Conservation (phyloP, 202 grass and related monocot genomes). For the Zoysia matrella region DNA sequence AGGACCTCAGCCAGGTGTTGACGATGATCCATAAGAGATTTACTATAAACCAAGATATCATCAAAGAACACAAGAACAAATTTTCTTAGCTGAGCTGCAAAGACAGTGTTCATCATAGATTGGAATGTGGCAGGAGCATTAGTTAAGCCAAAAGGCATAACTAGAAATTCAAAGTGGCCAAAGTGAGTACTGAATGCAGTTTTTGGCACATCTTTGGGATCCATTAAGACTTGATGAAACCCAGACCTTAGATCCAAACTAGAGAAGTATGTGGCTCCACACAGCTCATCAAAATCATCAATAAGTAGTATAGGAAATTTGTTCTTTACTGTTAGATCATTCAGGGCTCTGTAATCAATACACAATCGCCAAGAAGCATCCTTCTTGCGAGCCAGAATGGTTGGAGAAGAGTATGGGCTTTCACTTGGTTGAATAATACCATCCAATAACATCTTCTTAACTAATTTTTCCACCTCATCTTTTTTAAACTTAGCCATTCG, state of each 20-base stretch:
- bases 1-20: too few relatives aligned
- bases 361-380: too few relatives aligned
- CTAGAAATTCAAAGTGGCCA: too few relatives aligned
- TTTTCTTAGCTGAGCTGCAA: neutral
- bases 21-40: neutral
- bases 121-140: neutral
- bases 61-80: neutral
- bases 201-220: neutral
- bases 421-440: too few relatives aligned
- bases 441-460: neutral
- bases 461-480: neutral
- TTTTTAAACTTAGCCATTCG: neutral
- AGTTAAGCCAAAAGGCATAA: neutral
- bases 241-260: neutral
- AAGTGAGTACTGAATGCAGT: too few relatives aligned
- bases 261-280: too few relatives aligned
- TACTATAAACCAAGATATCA: neutral
- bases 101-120: neutral
- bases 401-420: too few relatives aligned
- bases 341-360: too few relatives aligned
- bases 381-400: too few relatives aligned
- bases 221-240: neutral
- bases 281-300: too few relatives aligned
- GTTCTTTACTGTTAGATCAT: too few relatives aligned
- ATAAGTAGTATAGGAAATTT: too few relatives aligned